These are phyloP conservation scores for Solanum piurae DNA, from an alignment of 257 asterid genomes.

Conservation along the genomic window DNA sequence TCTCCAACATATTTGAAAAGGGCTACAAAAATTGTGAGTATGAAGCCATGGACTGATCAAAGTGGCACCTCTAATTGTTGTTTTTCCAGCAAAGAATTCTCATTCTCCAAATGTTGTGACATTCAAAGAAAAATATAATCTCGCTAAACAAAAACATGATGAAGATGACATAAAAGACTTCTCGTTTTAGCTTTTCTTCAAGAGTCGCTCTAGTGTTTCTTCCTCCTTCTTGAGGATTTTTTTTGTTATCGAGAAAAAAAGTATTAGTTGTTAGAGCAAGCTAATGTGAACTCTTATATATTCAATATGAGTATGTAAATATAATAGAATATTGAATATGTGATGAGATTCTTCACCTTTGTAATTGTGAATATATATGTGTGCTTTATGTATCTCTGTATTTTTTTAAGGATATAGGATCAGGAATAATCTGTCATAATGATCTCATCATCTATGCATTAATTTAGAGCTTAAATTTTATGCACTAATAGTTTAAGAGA, in stretches of 20 bases:
- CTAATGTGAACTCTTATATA: too few species aligned
- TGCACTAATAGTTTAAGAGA: too few species aligned
- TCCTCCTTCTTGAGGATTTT: background rate
- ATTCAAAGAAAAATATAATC: conserved; percentile 21
- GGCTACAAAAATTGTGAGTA: conserved; percentile 12
- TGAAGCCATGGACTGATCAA: conserved; percentile 15
- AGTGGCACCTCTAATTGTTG: conserved; percentile 29
- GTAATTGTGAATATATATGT: too few species aligned
- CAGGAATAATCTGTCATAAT: too few species aligned
- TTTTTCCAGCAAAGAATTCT: conserved; percentile 19
- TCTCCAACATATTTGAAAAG: background rate
- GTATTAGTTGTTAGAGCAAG: too few species aligned
- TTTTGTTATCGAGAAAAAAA: too few species aligned
- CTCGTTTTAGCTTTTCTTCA: background rate
- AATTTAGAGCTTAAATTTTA: too few species aligned
- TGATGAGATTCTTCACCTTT: background rate
- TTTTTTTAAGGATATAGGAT: too few species aligned
- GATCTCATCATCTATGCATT: too few species aligned
- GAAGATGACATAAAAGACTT: background rate
- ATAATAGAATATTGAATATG: background rate
- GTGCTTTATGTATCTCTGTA: too few species aligned
- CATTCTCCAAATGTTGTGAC: conserved; percentile 37
- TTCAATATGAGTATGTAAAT: too few species aligned
- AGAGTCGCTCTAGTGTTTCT: background rate
- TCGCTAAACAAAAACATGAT: conserved; percentile 8